phyloP scores from a whole-genome alignment of 768 basidiomycete species.

The Rhizopogon salebrosus region DNA sequence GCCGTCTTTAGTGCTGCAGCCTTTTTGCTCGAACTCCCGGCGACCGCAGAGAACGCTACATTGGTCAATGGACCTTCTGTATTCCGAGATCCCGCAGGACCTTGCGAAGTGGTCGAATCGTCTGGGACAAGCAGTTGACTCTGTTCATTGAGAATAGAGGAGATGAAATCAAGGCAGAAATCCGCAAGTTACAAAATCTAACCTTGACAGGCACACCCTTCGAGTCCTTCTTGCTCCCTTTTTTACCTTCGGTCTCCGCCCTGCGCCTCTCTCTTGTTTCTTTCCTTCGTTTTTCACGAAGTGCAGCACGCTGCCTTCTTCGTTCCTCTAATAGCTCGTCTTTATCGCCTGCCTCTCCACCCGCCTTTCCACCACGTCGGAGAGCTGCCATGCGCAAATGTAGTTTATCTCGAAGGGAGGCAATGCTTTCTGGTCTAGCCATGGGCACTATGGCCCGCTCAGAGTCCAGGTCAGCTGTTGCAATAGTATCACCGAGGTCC shows the following conservation, averaged over 20 bases:
- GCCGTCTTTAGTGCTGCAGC: slow-evolving; percentile 56
- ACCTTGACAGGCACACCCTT: slow-evolving; percentile 54
- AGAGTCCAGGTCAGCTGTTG: slow-evolving; percentile 6
- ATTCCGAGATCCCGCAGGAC: slow-evolving; percentile 17
- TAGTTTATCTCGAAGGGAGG: slow-evolving; percentile 62
- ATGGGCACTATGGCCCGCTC: slow-evolving; percentile 49
- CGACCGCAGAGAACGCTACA: slow-evolving; percentile 64
- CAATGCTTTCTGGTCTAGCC: slow-evolving; percentile 57
- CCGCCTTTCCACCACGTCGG: slow-evolving; percentile 39
- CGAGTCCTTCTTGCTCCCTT: slow-evolving; percentile 43
- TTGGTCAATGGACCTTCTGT: slow-evolving; percentile 45
- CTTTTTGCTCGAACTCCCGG: slow-evolving; percentile 48
- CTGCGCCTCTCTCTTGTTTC: slow-evolving; percentile 81
- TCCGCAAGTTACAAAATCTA: slow-evolving; percentile 7
- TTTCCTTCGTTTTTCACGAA: slow-evolving; percentile 82
- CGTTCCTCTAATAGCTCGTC: slow-evolving; percentile 84
- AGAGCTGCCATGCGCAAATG: slow-evolving; percentile 70
- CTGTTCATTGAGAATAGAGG: slow-evolving; percentile 27
- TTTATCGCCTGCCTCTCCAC: slow-evolving; percentile 50
- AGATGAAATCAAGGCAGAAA: neutral
- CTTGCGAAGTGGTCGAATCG: slow-evolving; percentile 9
- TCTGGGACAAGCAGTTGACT: slow-evolving; percentile 67
- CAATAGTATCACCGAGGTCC: slow-evolving; percentile 22
- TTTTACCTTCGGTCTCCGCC: slow-evolving; percentile 54
- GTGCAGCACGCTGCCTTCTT: slow-evolving; percentile 66